These are phyloP conservation scores for Scedosporium boydii DNA, from an alignment of 2,329 filamentous ascomycete genomes.

Conservation along the genomic window DNA sequence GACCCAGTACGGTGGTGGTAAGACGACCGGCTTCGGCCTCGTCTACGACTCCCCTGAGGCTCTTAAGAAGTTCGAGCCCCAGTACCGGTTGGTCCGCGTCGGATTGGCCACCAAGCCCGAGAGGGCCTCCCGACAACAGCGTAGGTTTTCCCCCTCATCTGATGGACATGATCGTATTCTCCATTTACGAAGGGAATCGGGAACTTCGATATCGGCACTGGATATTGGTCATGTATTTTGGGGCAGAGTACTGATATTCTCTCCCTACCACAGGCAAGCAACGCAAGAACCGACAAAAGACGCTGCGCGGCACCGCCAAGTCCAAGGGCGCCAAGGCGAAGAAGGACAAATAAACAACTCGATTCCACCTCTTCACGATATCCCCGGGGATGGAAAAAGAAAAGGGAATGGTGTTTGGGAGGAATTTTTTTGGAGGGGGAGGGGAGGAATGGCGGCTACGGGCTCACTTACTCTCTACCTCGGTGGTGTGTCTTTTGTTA, in stretches of 20 bases:
- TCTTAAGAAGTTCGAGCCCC: conserved; percentile 99
- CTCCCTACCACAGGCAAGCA: conserved; percentile 73
- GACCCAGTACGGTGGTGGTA: conserved; percentile 98
- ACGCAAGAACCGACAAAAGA: conserved; percentile 99
- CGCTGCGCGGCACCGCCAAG: conserved; percentile 95
- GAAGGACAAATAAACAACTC: conserved; percentile 75
- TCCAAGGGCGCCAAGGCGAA: conserved; percentile 90
- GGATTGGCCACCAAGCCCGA: conserved; percentile 90
- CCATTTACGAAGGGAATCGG: no score
- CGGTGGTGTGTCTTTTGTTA: neutral
- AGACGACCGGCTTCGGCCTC: conserved; percentile 97
- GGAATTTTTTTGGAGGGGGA: neutral
- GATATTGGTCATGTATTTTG: neutral
- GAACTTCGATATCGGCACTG: no score
- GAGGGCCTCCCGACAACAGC: conserved; percentile 97
- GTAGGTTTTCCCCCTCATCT: conserved; percentile 52
- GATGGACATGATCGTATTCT: neutral
- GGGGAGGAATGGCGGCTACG: conserved; percentile 5
- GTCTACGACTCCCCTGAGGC: conserved; percentile 97
- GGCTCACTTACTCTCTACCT: conserved; percentile 2
- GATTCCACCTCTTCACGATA: conserved; percentile 14
- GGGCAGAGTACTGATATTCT: conserved; percentile 3
- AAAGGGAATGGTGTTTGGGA: conserved; percentile 8
- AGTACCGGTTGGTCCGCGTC: conserved; percentile 92
- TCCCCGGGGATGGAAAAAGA: conserved; percentile 1